Evolutionary conservation across 2,329 filamentous ascomycete species (phyloP), one percentile per base, ranked within the genome.

Genomic region (Aureobasidium sp.): DNA sequence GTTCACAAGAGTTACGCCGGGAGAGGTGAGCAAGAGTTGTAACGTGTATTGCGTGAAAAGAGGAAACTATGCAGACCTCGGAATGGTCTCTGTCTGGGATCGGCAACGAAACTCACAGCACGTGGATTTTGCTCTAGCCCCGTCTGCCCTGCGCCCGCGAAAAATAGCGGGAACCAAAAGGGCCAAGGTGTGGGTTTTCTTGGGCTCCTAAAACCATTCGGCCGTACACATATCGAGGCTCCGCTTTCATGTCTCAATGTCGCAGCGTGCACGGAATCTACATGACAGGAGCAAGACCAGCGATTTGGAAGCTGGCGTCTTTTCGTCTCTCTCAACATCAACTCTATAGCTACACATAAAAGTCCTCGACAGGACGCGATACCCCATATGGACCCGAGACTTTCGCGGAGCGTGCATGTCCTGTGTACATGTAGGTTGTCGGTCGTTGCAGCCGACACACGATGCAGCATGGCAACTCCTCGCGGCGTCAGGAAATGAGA

Each of bases 11-110:
- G 44, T 60, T 34, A 51, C 57, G 57, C 45, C 44, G 22, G 45
- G 36, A 48, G 45, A 51, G 36, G 37, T 41, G 57, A 60, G 44
- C 55, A 55, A 31, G 45, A 51, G 57, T 36, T 49, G 45, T 22
- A 41, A 60, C 25, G 57, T 51, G 57, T 51, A 60, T 60, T 45
- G 57, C 57, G 45, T 42, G 57, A 51, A 51, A 60, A 51, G 45
- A 60, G 57, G 45, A 60, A 60, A 60, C 39, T 57, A 60, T 60
- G 57, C 45, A 60, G 57, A 60, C 57, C 55, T 57, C 55, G 57
- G 57, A 60, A 60, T 60, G 57, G 57, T 51, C 57, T 51, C 42
- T 59, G 34, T 60, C 42, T 59, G 17, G 45, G 57, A 60, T 60
- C 57, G 57, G 45, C 45, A 60, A 39, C 57, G 45, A 45, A 57